A percentile compares a stretch with the other conserved stretches of the same genome.
Evolutionary conservation across 345 rosid genomes (phyloP).

Genomic region (Citrus cavaleriei): DNA sequence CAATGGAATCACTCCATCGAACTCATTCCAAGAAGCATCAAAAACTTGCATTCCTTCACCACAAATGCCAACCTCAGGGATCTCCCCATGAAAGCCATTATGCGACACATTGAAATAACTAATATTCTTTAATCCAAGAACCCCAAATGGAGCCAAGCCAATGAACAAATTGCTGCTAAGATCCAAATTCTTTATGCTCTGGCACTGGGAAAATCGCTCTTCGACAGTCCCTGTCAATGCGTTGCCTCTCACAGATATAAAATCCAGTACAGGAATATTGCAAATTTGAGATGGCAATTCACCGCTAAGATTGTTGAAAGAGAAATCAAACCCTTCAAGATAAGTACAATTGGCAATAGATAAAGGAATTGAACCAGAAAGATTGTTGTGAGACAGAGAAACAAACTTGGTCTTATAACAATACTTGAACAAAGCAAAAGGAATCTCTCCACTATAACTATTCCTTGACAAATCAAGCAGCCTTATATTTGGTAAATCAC

Average conservation of each 20-base stretch:
- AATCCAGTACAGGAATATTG: constrained; percentile 52
- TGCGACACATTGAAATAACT: constrained; percentile 65
- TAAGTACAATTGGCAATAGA: constrained; percentile 62
- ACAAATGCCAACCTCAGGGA: constrained; percentile 53
- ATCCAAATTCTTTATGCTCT: constrained; percentile 57
- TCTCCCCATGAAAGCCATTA: constrained; percentile 64
- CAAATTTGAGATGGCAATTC: constrained; percentile 63
- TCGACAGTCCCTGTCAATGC: constrained; percentile 56
- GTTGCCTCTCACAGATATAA: constrained; percentile 64
- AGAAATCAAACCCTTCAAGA: constrained; percentile 84
- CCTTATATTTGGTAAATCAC: constrained; percentile 72
- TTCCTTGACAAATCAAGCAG: constrained; percentile 90
- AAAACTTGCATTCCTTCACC: constrained; percentile 53
- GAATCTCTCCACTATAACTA: constrained; percentile 61
- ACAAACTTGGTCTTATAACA: constrained; percentile 80
- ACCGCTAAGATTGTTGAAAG: constrained; percentile 68
- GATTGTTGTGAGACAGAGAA: constrained; percentile 63
- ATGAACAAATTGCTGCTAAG: constrained; percentile 66
- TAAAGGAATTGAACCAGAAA: constrained; percentile 69
- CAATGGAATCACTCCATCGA: constrained; percentile 57
- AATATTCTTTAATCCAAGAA: constrained; percentile 54
- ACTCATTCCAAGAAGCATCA: constrained; percentile 72
- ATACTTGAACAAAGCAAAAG: constrained; percentile 57
- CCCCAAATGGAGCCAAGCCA: constrained; percentile 69
- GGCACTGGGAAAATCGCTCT: constrained; percentile 54